Base-by-base conservation (phyloP, 2,329 filamentous ascomycete species). In the Apiospora koreana region DNA sequence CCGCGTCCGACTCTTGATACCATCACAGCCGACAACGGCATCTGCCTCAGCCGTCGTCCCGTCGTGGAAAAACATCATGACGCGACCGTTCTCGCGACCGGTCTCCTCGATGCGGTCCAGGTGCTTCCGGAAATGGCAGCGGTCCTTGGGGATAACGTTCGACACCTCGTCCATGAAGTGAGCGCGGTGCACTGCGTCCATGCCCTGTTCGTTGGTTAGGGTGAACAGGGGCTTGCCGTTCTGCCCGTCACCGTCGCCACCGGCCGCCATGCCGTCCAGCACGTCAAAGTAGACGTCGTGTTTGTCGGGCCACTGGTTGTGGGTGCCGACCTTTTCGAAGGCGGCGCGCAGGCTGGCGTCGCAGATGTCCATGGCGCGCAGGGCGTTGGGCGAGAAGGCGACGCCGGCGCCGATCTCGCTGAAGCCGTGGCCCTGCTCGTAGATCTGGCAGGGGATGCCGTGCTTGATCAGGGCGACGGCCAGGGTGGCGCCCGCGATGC, bases 1-100 rank as follows among this genome's bases (percentile, higher is more conserved):
- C 16, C 89, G 79, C 2, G 85, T 83, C n/a, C 81, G 80, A 7
- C 85, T 87, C 76, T 90, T 90, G 75, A 91, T 88, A 0, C 89
- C 89, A 76, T 91, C 89, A 73, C 87, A 89, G 1, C 87, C 88
- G 50, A 91, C 78, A 0, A 88, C 75, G 9, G 75, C 76, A 65
- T 79, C 78, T 6, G 77, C 78, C 69, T 74, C 73, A 3, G 75
- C 78, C 23, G 71, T 72, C 0, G 73, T 77, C 6, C 76, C 77
- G 42, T 79, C 78, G n/a, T 43, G 67, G 69, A 79, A 78, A 41
- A 42, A 69, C 41, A 77, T 45, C 35, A 70, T 43, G 58, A 75
- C 54, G 46, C 71, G 70, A 1, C 69, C 73, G 4, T 69, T 64
- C 16, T 69, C 68, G 0, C 66, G 43, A 8, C 75, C 73, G 18